Evolutionary conservation across 116 monocot species (phyloP), one percentile per base, ranked within the genome.

Genomic region (Cymodocea nodosa): DNA sequence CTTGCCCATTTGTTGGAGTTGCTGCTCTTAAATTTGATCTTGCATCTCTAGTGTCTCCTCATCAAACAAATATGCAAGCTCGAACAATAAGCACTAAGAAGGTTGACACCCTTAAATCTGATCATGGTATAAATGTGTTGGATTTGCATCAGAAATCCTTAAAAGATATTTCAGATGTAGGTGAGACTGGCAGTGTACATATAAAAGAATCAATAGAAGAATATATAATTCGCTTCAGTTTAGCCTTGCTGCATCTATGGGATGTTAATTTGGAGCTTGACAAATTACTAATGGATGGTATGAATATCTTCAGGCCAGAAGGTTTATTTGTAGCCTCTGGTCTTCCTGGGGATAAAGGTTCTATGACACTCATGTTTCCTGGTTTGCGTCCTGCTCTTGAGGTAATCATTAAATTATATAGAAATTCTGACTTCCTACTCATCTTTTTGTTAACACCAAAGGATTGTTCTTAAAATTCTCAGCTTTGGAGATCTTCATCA

Each of bases 401-500:
- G 91, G 97, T 97, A 78, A 59, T 52, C 60, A 52, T 75, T 76
- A n/a, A 22, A n/a, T 15, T 35, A 17, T 23, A n/a, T 71, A 37
- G 23, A 40, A 53, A 66, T 67, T 77, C 58, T 63, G 39, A 36
- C 17, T 17, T 24, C 20, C 22, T 36, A 30, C 24, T 2, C 51
- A 61, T 36, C 34, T 23, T 49, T 55, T 3, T 57, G 15, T 30
- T 22, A 25, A 23, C 24, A 48, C 18, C 61, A 69, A 59, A 67
- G 62, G 18, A n/a, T 23, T 49, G 14, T 1, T 36, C 3, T 68
- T 62, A 56, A 44, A 67, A 50, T 81, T 78, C 11, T 80, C 83
- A 97, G 97, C 85, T 97, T 69, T 97, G 97, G 97, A 90, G 84
- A 51, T 74, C 78, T 78, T 97, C 97, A 25, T 53, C 97, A 17